Evolutionary conservation across 208 protist genomes (phyloP), one percentile per base, ranked within the genome.

Genomic region (Herpetomonas muscarum): DNA sequence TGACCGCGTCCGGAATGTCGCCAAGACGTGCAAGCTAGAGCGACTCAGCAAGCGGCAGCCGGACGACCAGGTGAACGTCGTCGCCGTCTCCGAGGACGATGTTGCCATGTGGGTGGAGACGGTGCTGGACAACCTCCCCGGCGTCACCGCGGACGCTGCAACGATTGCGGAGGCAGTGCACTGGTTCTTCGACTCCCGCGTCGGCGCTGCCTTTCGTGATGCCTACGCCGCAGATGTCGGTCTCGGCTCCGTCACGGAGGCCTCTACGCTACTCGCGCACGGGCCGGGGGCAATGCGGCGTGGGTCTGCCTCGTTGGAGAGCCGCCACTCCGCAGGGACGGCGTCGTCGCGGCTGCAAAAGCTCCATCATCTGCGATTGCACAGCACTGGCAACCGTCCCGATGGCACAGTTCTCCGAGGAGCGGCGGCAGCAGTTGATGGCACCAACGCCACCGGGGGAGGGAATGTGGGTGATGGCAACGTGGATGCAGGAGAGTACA

Each of bases 101-200:
- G 53, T 76, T 9, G 57, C 55, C 21, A 39, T 25, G 10, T 85
- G 77, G 77, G 19, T 60, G 0, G 70, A 77, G 46, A 51, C 51
- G n/a, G 69, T 80, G 25, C 64, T 85, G 25, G 65, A 70, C 34
- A 68, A 36, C 34, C 39, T 81, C 21, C 77, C 73, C 9, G 77
- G 77, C 22, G 61, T 78, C 21, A 76, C 64, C 3, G 58, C 62
- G 12, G 45, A 65, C 44, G 46, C 53, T 9, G 47, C 57, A 1
- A n/a, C n/a, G 3, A 85, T 85, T 37, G 49, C 59, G 22, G 31
- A 49, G 25, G 65, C 65, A 0, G 46, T 85, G 54, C 63, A 76
- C 31, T 67, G 46, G 47, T 76, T 67, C 54, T 84, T 84, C 42
- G 57, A 61, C 22, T 36, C 21, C 10, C 45, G 55, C 6, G 73